Evolutionary conservation across 2,329 filamentous ascomycete species (phyloP).

Genomic region (Didymella arachidicola): DNA sequence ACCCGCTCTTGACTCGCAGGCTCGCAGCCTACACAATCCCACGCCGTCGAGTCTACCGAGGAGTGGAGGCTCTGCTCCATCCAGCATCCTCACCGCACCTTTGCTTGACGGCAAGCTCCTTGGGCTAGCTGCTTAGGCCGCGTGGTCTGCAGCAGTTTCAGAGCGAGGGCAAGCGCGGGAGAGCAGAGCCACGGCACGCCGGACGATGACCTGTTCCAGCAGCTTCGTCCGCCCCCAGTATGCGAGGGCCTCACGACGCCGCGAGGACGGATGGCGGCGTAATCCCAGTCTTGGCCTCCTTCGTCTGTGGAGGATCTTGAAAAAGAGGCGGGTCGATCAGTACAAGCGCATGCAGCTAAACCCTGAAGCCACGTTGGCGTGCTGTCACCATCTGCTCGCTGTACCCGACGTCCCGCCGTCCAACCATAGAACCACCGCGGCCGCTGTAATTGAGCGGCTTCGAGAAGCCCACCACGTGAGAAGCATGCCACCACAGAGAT

Average conservation of each 20-base stretch:
- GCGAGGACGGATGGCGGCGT: slow-evolving; percentile 47
- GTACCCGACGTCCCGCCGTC: slow-evolving; percentile 33
- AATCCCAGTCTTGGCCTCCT: slow-evolving; percentile 42
- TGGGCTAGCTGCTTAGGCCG: slow-evolving; percentile 31
- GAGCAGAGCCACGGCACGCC: slow-evolving; percentile 33
- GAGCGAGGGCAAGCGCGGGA: slow-evolving; percentile 46
- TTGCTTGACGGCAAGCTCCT: slow-evolving; percentile 29
- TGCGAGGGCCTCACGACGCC: slow-evolving; percentile 42
- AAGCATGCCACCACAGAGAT: slow-evolving; percentile 26
- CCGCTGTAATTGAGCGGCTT: slow-evolving; percentile 25
- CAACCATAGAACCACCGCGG: slow-evolving; percentile 23
- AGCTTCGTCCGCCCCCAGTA: slow-evolving; percentile 41
- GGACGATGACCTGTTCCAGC: slow-evolving; percentile 41
- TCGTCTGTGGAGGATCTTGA: slow-evolving; percentile 50
- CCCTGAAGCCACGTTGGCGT: slow-evolving; percentile 50
- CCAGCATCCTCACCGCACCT: slow-evolving; percentile 36
- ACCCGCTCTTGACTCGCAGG: slow-evolving; percentile 30
- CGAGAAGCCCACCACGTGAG: slow-evolving; percentile 35
- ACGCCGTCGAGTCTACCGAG: slow-evolving; percentile 6
- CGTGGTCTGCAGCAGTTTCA: slow-evolving; percentile 43
- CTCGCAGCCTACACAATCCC: slow-evolving; percentile 19
- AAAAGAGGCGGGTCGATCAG: slow-evolving; percentile 51
- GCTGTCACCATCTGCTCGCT: slow-evolving; percentile 37
- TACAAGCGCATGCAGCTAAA: slow-evolving; percentile 51
- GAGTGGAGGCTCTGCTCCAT: slow-evolving; percentile 20